Conservation (phyloP, 805 yeast species). For the Saccharomycopsis babjevae region DNA sequence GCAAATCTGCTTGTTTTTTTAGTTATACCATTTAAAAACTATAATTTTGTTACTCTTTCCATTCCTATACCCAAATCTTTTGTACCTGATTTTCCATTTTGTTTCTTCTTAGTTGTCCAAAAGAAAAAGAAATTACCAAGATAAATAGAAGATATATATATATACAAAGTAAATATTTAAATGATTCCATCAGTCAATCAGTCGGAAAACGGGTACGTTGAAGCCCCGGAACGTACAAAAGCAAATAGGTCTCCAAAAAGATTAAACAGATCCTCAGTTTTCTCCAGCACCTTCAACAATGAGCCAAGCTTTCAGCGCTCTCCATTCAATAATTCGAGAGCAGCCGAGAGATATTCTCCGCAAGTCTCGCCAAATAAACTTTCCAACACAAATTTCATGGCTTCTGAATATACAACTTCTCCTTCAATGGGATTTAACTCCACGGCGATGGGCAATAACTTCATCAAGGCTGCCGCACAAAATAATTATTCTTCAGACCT, state of each 20-base stretch:
- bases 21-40: too few relatives aligned
- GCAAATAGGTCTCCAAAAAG: neutral
- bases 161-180: too few relatives aligned
- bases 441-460: slow-evolving; percentile 32
- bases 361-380: slow-evolving; percentile 31
- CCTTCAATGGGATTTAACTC: slow-evolving; percentile 31
- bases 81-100: too few relatives aligned
- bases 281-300: neutral
- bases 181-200: neutral
- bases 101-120: too few relatives aligned
- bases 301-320: neutral
- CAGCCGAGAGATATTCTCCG: slow-evolving; percentile 32
- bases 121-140: too few relatives aligned
- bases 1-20: too few relatives aligned
- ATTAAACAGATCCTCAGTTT: neutral
- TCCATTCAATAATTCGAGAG: slow-evolving; percentile 2
- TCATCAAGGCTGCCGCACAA: slow-evolving; percentile 27
- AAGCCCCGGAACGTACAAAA: neutral
- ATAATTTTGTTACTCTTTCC: too few relatives aligned
- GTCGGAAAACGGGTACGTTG: neutral
- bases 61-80: too few relatives aligned
- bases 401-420: slow-evolving; percentile 24
- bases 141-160: too few relatives aligned
- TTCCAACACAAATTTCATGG: slow-evolving; percentile 19
- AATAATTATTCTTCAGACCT: slow-evolving; percentile 24